Evolutionary conservation across 805 yeast genomes (phyloP).

Genomic region (Sugiyamaella mastotermitis): DNA sequence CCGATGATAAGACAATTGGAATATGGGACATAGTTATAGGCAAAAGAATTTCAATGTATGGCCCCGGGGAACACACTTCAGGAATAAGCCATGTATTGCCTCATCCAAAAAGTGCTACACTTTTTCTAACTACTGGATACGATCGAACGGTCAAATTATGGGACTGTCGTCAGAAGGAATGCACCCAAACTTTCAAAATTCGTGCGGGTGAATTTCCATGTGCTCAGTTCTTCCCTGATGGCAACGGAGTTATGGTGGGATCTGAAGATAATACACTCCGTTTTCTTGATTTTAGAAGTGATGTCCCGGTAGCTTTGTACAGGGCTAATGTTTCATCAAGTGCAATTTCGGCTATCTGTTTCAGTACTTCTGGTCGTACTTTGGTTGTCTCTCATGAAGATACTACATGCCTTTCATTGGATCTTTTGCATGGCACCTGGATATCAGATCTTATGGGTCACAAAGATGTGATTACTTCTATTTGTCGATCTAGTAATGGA

Average conservation of each 20-base stretch:
- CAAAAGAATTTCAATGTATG: slow-evolving; percentile 29
- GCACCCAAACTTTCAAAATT: slow-evolving; percentile 38
- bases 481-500: slow-evolving; percentile 68
- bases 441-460: slow-evolving; percentile 65
- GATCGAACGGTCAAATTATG: slow-evolving; percentile 70
- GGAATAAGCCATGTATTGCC: slow-evolving; percentile 51
- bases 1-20: slow-evolving; percentile 77
- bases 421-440: slow-evolving; percentile 55
- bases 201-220: slow-evolving; percentile 61
- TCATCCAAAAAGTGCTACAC: slow-evolving; percentile 52
- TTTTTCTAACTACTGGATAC: slow-evolving; percentile 65
- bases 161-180: slow-evolving; percentile 57
- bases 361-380: slow-evolving; percentile 67
- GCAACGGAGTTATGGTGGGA: slow-evolving; percentile 63
- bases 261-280: slow-evolving; percentile 69
- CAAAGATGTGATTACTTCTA: slow-evolving; percentile 52
- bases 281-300: slow-evolving; percentile 71
- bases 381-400: slow-evolving; percentile 74
- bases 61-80: slow-evolving; percentile 35
- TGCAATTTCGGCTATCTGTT: slow-evolving; percentile 62
- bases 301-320: slow-evolving; percentile 50
- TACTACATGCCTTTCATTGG: slow-evolving; percentile 73
- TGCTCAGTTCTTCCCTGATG: slow-evolving; percentile 61
- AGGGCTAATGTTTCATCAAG: slow-evolving; percentile 8
- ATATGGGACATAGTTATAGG: slow-evolving; percentile 75